Base-by-base conservation (phyloP, 257 asterid species). In the Solanum clarkiae region DNA sequence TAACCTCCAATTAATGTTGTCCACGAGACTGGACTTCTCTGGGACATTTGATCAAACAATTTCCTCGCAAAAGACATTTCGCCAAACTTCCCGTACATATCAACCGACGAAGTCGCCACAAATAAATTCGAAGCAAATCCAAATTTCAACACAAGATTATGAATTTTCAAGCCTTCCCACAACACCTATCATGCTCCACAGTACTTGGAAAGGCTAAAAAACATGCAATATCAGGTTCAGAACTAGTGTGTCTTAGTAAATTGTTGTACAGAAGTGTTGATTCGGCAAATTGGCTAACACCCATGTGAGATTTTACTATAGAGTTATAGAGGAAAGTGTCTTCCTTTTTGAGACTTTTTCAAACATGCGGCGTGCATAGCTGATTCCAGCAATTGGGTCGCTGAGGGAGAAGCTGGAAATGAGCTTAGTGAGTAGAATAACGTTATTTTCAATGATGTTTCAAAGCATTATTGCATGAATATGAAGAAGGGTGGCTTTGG, bases 31-130 rank as follows among this genome's bases (percentile, higher is more conserved):
- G 93, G 84, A 84, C 93, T 93, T 66, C 95, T 93, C 66, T 88
- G 93, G 42, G 85, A 29, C 99, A 96, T 96, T 93, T 94, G 96
- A 80, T 96, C 98, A 65, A 95, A 96, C 87, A 92, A 20, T 80
- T 86, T 87, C 81, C 92, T 85, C 1, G 98, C 95, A 69, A 59
- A 88, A 71, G 42, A 88, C 93, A 95, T 91, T 14, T 86, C 56
- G 79, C 98, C 96, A 70, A 94, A 86, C 88, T 96, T 96, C 84
- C 93, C 98, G 80, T 96, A 96, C 98, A 96, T 96, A 86, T 95
- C 97, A 26, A 95, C 98, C 91, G 95, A 84, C 3, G 97, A 89
- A 32, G 98, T 96, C 29, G 91, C 92, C 72, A 92, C 98, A 49
- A 90, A 95, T 89, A 95, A 84, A 85, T 93, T 94, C 26, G 93